Evolutionary conservation across 768 basidiomycete species (phyloP), one percentile per base, ranked within the genome.

Genomic region (Boletus bicolor): DNA sequence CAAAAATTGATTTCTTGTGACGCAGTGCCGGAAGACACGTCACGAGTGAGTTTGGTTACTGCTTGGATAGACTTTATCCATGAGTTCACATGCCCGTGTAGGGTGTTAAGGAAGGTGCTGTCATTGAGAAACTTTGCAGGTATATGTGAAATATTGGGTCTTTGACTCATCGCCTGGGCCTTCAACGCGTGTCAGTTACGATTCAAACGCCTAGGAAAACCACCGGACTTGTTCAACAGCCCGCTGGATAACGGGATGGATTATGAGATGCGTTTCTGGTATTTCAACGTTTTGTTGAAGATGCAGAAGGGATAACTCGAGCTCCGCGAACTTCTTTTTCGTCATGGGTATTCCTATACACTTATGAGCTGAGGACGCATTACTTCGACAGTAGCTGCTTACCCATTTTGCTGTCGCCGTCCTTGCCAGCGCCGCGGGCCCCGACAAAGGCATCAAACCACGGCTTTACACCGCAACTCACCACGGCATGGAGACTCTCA

Each of bases 1-100:
- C 97, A 98, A 66, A 99, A 98, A 72, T 98, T 98, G 77, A 99
- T 94, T 71, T 98, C 97, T 67, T 99, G 97, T 0, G 93, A 95
- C 2, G 97, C 96, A 0, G 96, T 98, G 2, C 96, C 96, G 5
- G 91, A 91, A 0, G 86, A 79, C 34, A 98, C 96, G 64, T 98
- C 96, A 24, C 97, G 79, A 2, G 84, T 87, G n/a, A 99, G 83
- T 69, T 96, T 97, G 7, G 97, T 98, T 49, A 98, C 94, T 0
- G 89, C 83, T 71, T 98, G 97, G 53, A 98, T 96, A 32, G 93
- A 88, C 74, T 97, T 97, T 76, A 98, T 97, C 97, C 97, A 99
- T 14, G 85, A 80, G 70, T 98, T 98, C 58, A 98, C 96, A 60
- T 98, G 92, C 9, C 82, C 81, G 63, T 98, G 97, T 0, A 99